A percentile compares a stretch with the other conserved stretches of the same genome.
phyloP scores from a whole-genome alignment of 2,329 filamentous ascomycete species.

The Capronia epimyces region DNA sequence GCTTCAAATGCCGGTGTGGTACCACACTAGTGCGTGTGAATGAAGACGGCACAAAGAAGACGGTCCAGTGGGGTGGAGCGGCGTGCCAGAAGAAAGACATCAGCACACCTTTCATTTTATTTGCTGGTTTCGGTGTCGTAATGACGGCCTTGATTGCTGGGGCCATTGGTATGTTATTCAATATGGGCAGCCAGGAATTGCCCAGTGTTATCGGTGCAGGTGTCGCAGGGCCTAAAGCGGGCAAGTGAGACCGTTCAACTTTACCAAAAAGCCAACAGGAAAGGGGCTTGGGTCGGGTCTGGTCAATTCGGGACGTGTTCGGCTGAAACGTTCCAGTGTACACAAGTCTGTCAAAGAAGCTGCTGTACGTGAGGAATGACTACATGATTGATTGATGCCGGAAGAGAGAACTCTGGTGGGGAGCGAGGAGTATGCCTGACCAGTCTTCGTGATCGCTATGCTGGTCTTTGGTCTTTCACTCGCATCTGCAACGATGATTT shows the following conservation, averaged over 20 bases:
- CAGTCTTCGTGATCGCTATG: neutral
- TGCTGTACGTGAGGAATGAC: neutral
- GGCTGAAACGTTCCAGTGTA: neutral
- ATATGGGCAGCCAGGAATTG: conserved; percentile 77
- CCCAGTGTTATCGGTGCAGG: conserved; percentile 95
- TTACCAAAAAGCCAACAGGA: neutral
- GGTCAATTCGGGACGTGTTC: neutral
- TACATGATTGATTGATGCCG: neutral
- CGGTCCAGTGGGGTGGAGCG: conserved; percentile 73
- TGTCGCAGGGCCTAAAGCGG: conserved; percentile 62
- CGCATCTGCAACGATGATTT: neutral
- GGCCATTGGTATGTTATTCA: conserved; percentile 72
- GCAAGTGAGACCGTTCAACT: conserved; percentile 33
- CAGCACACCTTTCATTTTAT: conserved; percentile 81
- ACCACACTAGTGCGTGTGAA: conserved; percentile 49
- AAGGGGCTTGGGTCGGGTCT: neutral
- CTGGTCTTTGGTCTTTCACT: neutral
- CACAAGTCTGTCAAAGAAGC: neutral
- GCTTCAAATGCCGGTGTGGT: conserved; percentile 74
- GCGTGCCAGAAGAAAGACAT: conserved; percentile 90
- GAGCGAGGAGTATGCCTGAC: neutral
- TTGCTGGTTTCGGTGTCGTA: conserved; percentile 67
- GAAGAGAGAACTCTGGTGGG: neutral
- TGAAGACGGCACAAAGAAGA: conserved; percentile 51
- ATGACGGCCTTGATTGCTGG: conserved; percentile 64